A percentile compares a stretch with the other conserved stretches of the same genome.
Evolutionary conservation across 345 rosid genomes (phyloP).

Genomic region (Dimocarpus longan): DNA sequence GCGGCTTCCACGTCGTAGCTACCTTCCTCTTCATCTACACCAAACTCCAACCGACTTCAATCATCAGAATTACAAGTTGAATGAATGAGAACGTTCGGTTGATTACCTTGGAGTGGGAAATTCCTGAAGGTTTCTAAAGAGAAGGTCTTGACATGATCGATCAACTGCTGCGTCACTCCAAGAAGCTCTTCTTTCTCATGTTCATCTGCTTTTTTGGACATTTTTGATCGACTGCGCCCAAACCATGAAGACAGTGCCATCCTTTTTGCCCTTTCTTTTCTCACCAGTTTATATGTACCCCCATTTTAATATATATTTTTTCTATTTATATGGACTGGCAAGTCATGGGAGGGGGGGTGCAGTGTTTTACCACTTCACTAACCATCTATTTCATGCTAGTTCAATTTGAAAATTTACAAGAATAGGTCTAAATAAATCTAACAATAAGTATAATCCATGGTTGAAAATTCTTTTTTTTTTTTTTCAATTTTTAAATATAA

Average conservation of each 20-base stretch:
- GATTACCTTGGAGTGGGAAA: slow-evolving; percentile 61
- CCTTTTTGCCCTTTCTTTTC: background rate
- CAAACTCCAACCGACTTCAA: slow-evolving; percentile 12
- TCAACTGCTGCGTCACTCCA: slow-evolving; percentile 66
- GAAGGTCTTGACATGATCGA: slow-evolving; percentile 65
- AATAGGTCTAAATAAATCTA: too few species aligned
- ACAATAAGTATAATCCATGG: too few species aligned
- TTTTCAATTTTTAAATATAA: too few species aligned
- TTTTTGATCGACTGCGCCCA: slow-evolving; percentile 48
- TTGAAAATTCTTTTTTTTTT: too few species aligned
- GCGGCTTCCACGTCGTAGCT: slow-evolving; percentile 33
- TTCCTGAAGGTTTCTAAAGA: slow-evolving; percentile 74
- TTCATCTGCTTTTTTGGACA: slow-evolving; percentile 26
- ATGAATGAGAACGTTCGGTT: background rate
- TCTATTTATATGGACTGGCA: too few species aligned
- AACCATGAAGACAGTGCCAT: slow-evolving; percentile 68
- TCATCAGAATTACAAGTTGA: too few species aligned
- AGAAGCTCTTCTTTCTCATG: slow-evolving; percentile 36
- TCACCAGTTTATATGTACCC: too few species aligned
- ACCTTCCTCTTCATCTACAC: slow-evolving; percentile 48
- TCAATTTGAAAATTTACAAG: too few species aligned
- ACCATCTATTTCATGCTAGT: too few species aligned
- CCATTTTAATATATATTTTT: too few species aligned
- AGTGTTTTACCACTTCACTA: too few species aligned
- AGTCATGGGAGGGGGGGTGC: too few species aligned